phyloP scores from a whole-genome alignment of 768 basidiomycete genomes.

The Epithele typhae region DNA sequence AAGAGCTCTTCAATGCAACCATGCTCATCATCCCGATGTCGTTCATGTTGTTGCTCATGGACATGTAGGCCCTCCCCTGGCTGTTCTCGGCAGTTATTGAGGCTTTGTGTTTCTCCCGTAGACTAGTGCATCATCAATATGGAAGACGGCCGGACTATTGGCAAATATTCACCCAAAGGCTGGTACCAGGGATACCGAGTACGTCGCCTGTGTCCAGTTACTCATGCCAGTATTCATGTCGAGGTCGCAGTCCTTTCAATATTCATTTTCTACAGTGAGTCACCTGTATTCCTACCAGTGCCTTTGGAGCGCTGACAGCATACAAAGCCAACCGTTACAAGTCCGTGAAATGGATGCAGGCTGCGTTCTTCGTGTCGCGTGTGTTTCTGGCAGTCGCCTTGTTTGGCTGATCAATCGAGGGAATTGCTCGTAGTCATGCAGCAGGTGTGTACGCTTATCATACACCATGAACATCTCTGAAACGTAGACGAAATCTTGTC shows the following conservation, averaged over 20 bases:
- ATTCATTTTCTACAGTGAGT: constrained; percentile 74
- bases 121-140: constrained; percentile 78
- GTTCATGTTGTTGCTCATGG: constrained; percentile 76
- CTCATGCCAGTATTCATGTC: neutral
- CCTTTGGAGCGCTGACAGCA: no score
- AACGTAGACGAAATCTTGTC: constrained; percentile 1
- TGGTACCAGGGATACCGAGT: constrained; percentile 73
- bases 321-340: constrained; percentile 76
- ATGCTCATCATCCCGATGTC: constrained; percentile 70
- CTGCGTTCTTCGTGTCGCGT: constrained; percentile 55
- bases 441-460: constrained; percentile 55
- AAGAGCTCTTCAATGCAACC: constrained; percentile 67
- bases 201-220: constrained; percentile 23
- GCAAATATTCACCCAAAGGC: constrained; percentile 42
- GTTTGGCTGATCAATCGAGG: constrained; percentile 66
- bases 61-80: constrained; percentile 58
- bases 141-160: constrained; percentile 49
- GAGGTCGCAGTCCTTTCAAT: constrained; percentile 56
- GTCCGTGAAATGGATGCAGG: constrained; percentile 46
- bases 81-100: neutral
- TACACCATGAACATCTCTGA: neutral
- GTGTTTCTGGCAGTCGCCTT: constrained; percentile 57
- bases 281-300: neutral
- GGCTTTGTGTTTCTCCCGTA: constrained; percentile 23
- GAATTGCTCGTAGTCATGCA: constrained; percentile 69